Evolutionary conservation across 106 monocot species (phyloP).

Genomic region (Gastrodia elata): DNA sequence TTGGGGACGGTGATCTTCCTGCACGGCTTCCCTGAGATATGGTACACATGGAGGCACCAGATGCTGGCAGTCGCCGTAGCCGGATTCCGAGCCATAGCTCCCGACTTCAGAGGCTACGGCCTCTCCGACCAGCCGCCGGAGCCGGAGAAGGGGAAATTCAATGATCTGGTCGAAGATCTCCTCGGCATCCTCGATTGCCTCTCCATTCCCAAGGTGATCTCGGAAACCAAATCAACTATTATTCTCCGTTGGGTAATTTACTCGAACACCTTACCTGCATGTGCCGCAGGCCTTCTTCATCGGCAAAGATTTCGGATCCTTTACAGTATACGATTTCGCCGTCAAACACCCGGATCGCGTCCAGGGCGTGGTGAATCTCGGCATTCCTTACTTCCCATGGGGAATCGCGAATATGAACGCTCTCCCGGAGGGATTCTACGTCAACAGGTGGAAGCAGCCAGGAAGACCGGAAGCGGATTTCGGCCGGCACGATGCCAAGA

Average conservation of each 20-base stretch:
- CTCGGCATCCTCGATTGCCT: conserved; percentile 44
- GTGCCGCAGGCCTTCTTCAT: conserved; percentile 17
- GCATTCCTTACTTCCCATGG: conserved; percentile 7
- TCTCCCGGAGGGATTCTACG: conserved; percentile 19
- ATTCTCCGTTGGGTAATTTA: not conserved
- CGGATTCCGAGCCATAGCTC: conserved; percentile 65
- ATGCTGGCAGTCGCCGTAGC: conserved; percentile 62
- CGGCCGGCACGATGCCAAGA: conserved; percentile 19
- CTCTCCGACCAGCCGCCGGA: conserved; percentile 55
- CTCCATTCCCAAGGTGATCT: conserved; percentile 39
- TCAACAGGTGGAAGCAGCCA: conserved; percentile 10
- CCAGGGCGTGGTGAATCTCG: conserved; percentile 19
- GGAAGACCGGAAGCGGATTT: conserved; percentile 29
- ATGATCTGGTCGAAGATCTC: conserved; percentile 47
- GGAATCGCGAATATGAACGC: not conserved
- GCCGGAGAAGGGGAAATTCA: conserved; percentile 18
- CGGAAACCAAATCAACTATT: not conserved
- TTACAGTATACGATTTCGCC: conserved; percentile 21
- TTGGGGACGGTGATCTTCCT: conserved; percentile 47
- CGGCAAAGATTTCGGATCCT: conserved; percentile 33
- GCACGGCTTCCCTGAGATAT: conserved; percentile 84
- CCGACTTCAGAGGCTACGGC: conserved; percentile 59
- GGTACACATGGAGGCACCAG: conserved; percentile 90
- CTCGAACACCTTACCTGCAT: not conserved
- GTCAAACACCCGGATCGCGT: conserved; percentile 22